phyloP scores from a whole-genome alignment of 2,329 filamentous ascomycete genomes.

The Penicillium sp. region DNA sequence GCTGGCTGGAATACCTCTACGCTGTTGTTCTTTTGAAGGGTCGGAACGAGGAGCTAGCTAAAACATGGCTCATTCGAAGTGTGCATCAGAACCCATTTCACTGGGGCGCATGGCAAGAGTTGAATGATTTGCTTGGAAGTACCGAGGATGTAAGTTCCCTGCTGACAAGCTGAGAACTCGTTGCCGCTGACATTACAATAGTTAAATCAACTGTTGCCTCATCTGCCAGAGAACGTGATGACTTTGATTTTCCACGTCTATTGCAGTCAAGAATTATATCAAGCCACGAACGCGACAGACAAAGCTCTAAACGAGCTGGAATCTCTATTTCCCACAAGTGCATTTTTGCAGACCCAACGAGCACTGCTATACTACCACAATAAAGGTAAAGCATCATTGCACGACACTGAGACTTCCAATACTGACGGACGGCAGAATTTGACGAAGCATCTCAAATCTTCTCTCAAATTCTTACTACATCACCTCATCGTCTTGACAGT shows the following conservation, averaged over 20 bases:
- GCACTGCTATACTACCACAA: slow-evolving; percentile 87
- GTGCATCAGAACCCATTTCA: slow-evolving; percentile 91
- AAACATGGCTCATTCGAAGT: slow-evolving; percentile 82
- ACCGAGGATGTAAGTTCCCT: slow-evolving; percentile 69
- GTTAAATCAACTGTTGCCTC: slow-evolving; percentile 68
- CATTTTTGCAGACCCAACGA: slow-evolving; percentile 86
- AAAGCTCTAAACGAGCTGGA: slow-evolving; percentile 74
- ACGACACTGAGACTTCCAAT: neutral
- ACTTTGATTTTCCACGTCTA: slow-evolving; percentile 92
- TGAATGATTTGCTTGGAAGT: slow-evolving; percentile 74
- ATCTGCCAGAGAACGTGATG: slow-evolving; percentile 85
- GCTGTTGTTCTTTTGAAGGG: slow-evolving; percentile 86
- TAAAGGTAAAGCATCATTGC: slow-evolving; percentile 52
- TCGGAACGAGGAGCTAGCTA: slow-evolving; percentile 82
- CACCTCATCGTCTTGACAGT: slow-evolving; percentile 73
- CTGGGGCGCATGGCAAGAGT: slow-evolving; percentile 95
- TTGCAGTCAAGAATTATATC: slow-evolving; percentile 87
- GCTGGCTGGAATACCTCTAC: slow-evolving; percentile 85
- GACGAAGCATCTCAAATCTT: slow-evolving; percentile 63
- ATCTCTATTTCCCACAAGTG: slow-evolving; percentile 78
- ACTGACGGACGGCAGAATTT: slow-evolving; percentile 48
- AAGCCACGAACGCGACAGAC: slow-evolving; percentile 73
- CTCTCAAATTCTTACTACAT: slow-evolving; percentile 64
- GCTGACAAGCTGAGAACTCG: neutral
- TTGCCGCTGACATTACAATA: slow-evolving; percentile 37